Conservation (phyloP, 192 early-diverging fungal species). For the Backusella tuberculispora region DNA sequence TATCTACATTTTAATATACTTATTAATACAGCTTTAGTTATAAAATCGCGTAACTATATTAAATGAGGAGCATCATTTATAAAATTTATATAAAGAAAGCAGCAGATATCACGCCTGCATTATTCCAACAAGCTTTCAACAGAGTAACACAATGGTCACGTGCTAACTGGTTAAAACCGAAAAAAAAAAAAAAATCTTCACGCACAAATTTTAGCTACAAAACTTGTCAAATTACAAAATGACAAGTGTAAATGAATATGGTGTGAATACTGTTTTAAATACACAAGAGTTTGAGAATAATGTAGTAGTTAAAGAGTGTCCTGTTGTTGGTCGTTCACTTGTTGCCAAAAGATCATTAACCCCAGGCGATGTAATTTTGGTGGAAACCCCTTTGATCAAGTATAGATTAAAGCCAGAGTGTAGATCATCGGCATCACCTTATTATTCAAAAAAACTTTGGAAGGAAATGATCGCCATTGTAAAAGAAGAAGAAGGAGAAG, state of each 20-base stretch:
- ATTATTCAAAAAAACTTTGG: constrained; percentile 39
- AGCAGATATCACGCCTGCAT: too few species aligned
- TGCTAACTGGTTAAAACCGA: not conserved
- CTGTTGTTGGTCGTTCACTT: constrained; percentile 31
- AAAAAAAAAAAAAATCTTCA: not conserved
- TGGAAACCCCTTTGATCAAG: constrained; percentile 35
- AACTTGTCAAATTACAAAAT: not conserved
- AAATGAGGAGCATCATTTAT: too few species aligned
- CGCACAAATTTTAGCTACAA: not conserved
- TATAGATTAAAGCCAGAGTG: constrained; percentile 36
- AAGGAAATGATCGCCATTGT: constrained; percentile 27
- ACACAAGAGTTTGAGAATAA: constrained; percentile 24
- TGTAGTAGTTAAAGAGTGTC: constrained; percentile 24
- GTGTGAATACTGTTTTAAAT: constrained; percentile 35
- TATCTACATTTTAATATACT: too few species aligned
- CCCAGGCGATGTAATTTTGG: constrained; percentile 33
- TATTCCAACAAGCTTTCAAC: too few species aligned
- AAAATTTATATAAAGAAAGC: too few species aligned
- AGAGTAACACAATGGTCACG: not conserved
- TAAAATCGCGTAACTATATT: too few species aligned
- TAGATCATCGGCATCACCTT: constrained; percentile 37
- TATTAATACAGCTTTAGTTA: too few species aligned
- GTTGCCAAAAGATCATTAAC: constrained; percentile 27
- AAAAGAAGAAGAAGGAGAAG: not conserved
- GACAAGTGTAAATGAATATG: constrained; percentile 25